A percentile compares a stretch with the other conserved stretches of the same genome.
phyloP scores from a whole-genome alignment of 2,329 filamentous ascomycete genomes.

The Ophiostoma novo-ulmi region DNA sequence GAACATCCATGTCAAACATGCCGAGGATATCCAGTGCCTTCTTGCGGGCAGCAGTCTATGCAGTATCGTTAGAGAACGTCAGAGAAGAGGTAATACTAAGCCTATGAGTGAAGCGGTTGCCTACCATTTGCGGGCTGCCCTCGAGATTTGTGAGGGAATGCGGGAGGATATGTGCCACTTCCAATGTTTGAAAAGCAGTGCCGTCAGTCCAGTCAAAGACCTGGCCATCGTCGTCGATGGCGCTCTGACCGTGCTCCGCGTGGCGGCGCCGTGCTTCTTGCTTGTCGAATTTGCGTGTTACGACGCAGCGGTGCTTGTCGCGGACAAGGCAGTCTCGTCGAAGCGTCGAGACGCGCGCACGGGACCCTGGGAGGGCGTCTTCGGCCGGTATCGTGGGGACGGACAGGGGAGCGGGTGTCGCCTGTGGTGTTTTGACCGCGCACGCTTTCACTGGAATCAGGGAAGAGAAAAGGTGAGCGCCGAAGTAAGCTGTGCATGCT shows the following conservation, averaged over 20 bases:
- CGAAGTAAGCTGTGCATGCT: background rate
- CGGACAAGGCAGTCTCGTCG: constrained; percentile 16
- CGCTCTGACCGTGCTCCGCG: background rate
- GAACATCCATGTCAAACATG: constrained; percentile 17
- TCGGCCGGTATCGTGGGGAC: constrained; percentile 12
- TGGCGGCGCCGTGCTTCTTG: constrained; percentile 5
- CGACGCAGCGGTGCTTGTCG: constrained; percentile 17
- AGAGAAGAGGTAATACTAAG: background rate
- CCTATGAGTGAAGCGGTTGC: background rate
- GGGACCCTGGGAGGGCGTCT: background rate
- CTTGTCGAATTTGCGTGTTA: constrained; percentile 13
- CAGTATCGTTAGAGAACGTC: background rate
- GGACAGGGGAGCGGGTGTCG: constrained; percentile 10
- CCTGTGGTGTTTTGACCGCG: constrained; percentile 4
- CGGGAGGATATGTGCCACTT: constrained; percentile 15
- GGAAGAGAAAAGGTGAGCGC: constrained; percentile 12
- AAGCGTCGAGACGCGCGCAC: constrained; percentile 10
- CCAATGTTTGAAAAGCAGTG: constrained; percentile 3
- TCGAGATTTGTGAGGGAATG: constrained; percentile 9
- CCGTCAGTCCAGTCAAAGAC: constrained; percentile 10
- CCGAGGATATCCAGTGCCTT: constrained; percentile 12
- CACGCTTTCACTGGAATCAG: constrained; percentile 9
- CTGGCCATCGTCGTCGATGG: constrained; percentile 7
- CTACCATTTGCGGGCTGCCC: constrained; percentile 14
- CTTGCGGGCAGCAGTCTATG: constrained; percentile 15